These are phyloP conservation scores for Artemisia annua DNA, from an alignment of 129 eudicot species.

Conservation along the genomic window DNA sequence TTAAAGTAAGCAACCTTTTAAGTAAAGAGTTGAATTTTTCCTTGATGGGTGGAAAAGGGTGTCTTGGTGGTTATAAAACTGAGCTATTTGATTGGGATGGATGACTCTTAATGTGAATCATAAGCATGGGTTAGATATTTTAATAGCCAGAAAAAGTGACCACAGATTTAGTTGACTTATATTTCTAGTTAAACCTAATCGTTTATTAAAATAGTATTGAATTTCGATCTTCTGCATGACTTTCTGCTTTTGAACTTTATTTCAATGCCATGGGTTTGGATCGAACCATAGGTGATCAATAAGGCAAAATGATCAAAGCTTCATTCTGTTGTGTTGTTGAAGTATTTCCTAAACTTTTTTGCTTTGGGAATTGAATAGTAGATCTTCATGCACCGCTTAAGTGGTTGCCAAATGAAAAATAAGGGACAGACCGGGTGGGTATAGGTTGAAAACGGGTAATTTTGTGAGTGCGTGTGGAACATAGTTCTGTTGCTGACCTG, in stretches of 20 bases:
- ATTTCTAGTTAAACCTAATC: not conserved
- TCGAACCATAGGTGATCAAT: not conserved
- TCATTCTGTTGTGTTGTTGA: not conserved
- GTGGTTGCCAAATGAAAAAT: too few species aligned
- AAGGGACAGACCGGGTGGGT: not conserved
- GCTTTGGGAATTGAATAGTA: not conserved
- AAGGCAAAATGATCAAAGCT: not conserved
- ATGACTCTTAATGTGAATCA: constrained; percentile 11
- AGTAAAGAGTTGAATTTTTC: constrained; percentile 27
- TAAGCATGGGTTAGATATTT: constrained; percentile 9
- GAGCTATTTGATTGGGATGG: constrained; percentile 7
- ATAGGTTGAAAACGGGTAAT: not conserved
- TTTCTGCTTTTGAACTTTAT: constrained; percentile 2
- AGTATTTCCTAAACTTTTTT: not conserved
- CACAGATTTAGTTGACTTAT: constrained; percentile 18
- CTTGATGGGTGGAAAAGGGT: constrained; percentile 17
- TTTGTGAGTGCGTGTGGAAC: not conserved
- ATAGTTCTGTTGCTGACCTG: not conserved
- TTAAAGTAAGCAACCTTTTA: constrained; percentile 29
- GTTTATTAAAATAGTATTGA: not conserved
- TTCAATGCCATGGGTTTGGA: not conserved
- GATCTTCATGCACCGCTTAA: not conserved
- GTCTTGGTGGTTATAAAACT: constrained; percentile 18
- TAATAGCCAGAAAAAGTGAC: constrained; percentile 12
- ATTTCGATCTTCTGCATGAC: not conserved